phyloP scores from a whole-genome alignment of 805 yeast species.

The Maudiozyma pseudohumilis region DNA sequence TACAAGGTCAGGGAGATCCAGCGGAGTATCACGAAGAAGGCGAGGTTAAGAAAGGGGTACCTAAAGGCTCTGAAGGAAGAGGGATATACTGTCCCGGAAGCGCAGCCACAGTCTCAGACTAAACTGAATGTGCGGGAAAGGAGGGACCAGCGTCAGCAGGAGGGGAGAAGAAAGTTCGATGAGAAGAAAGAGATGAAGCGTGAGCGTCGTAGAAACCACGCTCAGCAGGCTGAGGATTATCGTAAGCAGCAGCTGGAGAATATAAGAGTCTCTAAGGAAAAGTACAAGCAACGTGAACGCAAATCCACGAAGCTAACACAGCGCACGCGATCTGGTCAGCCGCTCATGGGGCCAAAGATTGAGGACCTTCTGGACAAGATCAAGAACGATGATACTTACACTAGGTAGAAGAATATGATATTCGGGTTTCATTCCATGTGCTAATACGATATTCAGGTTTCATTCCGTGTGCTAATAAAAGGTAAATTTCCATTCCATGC shows the following conservation, averaged over 20 bases:
- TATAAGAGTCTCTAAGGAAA: conserved; percentile 31
- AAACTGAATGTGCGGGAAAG: conserved; percentile 12
- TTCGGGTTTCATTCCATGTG: no score
- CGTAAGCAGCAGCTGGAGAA: conserved; percentile 33
- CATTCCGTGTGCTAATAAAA: no score
- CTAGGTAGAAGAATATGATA: conserved; percentile 4
- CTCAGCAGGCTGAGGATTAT: conserved; percentile 29
- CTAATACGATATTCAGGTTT: no score
- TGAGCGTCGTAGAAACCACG: conserved; percentile 29
- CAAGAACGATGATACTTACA: conserved; percentile 36
- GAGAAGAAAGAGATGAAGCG: conserved; percentile 30
- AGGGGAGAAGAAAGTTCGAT: conserved; percentile 24
- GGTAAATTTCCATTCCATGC: no score
- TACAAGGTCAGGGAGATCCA: conserved; percentile 54
- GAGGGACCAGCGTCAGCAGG: conserved; percentile 15
- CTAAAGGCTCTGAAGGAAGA: conserved; percentile 69
- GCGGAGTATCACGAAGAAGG: conserved; percentile 65
- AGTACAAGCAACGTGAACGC: conserved; percentile 33
- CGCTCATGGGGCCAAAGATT: conserved; percentile 83
- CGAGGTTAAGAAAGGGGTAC: conserved; percentile 71
- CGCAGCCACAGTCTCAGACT: conserved; percentile 11
- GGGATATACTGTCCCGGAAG: conserved; percentile 47
- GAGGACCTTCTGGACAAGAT: conserved; percentile 70
- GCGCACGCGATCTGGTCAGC: conserved; percentile 73
- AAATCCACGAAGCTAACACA: conserved; percentile 38